Evolutionary conservation across 176 grass and related monocot species (phyloP), one percentile per base, ranked within the genome.

Genomic region (Oryza officinalis): DNA sequence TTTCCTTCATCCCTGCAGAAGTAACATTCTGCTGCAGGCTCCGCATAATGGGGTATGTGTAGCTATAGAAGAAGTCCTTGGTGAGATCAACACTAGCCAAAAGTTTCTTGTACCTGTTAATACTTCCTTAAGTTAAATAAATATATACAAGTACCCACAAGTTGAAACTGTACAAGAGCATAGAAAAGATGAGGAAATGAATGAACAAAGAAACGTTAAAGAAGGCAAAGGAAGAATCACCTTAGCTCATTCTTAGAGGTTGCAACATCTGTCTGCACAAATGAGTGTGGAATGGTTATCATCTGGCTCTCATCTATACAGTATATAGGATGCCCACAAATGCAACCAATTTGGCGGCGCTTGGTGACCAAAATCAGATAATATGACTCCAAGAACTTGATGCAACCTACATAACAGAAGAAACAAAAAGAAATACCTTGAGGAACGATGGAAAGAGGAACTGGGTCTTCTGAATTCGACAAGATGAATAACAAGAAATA

Each of bases 1-100:
- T 88, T 85, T 94, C 89, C 78, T 89, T 91, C 80, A 83, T 63
- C 52, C 76, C 87, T 33, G 76, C 60, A 65, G 93, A 88, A 59
- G 88, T 80, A 47, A 89, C 85, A 46, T 95, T 98, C 85, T 92
- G 89, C 77, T 95, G 96, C 74, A 98, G 74, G 76, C 80, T 90
- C 87, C 92, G 93, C 96, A 98, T 98, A 63, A 98, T 91, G 12
- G 91, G 93, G 81, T 98, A 98, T 75, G 96, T 98, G 86, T 98
- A 98, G 85, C 93, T 94, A 87, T 93, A 98, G 89, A 90, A 98
- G 83, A 98, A 98, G 80, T 98, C 96, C 80, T 95, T 95, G 17
- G 96, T 94, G 69, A 95, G 91, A 87, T 98, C 96, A 79, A 98
- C 91, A 65, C 96, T 92, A 25, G 74, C 92, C 80, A 98, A 82